Evolutionary conservation across 768 basidiomycete genomes (phyloP).

Genomic region (Rhodotorula kratochvilovae): DNA sequence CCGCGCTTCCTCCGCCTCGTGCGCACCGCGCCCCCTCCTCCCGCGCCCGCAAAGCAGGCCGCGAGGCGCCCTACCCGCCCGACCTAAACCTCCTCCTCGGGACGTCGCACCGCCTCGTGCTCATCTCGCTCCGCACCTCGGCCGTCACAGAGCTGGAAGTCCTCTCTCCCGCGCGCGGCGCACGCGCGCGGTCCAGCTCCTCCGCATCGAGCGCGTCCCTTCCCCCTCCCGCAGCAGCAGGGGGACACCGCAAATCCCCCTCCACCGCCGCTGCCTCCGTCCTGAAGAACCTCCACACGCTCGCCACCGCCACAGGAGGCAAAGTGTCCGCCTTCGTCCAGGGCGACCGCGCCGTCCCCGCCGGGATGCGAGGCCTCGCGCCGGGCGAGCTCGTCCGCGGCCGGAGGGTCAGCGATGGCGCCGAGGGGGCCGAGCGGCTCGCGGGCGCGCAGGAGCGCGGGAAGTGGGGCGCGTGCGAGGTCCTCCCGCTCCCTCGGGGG

Average conservation of each 20-base stretch:
- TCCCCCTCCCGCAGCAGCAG: not conserved
- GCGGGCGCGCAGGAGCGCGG: no score
- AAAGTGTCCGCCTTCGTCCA: not conserved
- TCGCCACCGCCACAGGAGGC: not conserved
- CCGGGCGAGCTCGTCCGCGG: not conserved
- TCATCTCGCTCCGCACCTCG: slow-evolving; percentile 19
- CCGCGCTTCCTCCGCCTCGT: slow-evolving; percentile 25
- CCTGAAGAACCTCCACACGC: no score
- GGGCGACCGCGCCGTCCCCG: not conserved
- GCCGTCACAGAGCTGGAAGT: slow-evolving; percentile 15
- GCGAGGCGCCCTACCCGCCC: not conserved
- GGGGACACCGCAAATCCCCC: not conserved
- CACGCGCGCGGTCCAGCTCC: not conserved
- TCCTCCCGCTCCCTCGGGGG: not conserved
- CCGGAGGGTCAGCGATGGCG: not conserved
- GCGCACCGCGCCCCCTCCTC: not conserved
- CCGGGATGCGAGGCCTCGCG: not conserved
- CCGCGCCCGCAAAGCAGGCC: not conserved
- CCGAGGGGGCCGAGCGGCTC: no score
- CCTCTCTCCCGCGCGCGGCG: no score
- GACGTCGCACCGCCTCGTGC: slow-evolving; percentile 1
- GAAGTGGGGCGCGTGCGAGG: slow-evolving; percentile 13
- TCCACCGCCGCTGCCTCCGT: no score
- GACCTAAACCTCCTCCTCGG: slow-evolving; percentile 29
- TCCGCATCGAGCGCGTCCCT: not conserved